Conservation (phyloP, 164 flowering plant genomes). For the Vitis amurensis region DNA sequence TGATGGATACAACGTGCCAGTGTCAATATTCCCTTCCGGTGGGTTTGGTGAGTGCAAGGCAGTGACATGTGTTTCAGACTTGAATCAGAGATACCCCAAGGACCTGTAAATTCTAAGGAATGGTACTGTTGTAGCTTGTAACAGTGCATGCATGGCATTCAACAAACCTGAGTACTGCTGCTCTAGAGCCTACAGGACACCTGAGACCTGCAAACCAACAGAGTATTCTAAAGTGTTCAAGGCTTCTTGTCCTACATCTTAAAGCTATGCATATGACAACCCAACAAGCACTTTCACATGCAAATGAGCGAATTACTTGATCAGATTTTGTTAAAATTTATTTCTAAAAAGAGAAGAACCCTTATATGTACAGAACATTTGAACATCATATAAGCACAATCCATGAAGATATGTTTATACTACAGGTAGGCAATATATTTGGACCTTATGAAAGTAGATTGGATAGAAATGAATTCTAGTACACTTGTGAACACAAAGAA, state of each 20-base stretch:
- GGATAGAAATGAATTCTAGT: no score
- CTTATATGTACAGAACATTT: no score
- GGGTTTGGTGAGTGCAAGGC: slow-evolving; percentile 9
- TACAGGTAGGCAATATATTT: no score
- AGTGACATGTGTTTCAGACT: slow-evolving; percentile 5
- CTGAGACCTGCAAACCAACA: slow-evolving; percentile 15
- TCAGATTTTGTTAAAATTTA: slow-evolving; percentile 2
- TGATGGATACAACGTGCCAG: slow-evolving; percentile 43
- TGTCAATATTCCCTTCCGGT: slow-evolving; percentile 16
- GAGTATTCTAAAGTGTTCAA: slow-evolving; percentile 18
- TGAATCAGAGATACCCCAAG: slow-evolving; percentile 11
- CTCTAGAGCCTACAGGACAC: slow-evolving; percentile 5
- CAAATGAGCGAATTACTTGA: slow-evolving; percentile 2
- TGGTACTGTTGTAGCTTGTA: slow-evolving; percentile 15
- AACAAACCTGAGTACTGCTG: slow-evolving; percentile 16
- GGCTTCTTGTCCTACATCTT: slow-evolving; percentile 16
- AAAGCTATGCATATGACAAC: slow-evolving; percentile 22
- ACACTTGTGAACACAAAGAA: no score
- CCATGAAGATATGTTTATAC: no score
- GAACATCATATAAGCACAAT: no score
- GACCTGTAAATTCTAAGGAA: not conserved
- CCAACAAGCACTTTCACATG: slow-evolving; percentile 13
- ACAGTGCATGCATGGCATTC: slow-evolving; percentile 25
- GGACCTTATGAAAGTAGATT: no score
- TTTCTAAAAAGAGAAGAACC: not conserved